Conservation (phyloP, 495 filamentous ascomycete species). For the Daldinia decipiens region DNA sequence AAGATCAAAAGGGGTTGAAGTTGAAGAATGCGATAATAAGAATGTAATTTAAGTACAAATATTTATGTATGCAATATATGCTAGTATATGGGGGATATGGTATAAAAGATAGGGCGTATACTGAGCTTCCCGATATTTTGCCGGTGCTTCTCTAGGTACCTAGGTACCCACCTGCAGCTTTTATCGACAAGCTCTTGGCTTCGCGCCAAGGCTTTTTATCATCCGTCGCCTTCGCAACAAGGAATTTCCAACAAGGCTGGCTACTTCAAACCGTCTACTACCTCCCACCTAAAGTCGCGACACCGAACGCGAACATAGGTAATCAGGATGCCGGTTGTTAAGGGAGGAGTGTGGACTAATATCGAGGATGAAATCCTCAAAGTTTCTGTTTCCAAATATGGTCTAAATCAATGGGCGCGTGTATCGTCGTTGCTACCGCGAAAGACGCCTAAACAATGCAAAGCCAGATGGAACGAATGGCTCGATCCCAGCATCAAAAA, state of each 20-base stretch:
- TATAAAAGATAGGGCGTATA: background rate
- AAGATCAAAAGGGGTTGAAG: background rate
- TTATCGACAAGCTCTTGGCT: constrained; percentile 3
- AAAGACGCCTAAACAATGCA: constrained; percentile 99
- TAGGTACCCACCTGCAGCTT: background rate
- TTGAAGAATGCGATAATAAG: background rate
- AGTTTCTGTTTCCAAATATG: constrained; percentile 94
- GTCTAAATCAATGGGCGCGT: constrained; percentile 98
- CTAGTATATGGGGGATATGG: no score
- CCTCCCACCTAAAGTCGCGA: background rate
- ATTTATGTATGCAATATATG: background rate
- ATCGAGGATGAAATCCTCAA: constrained; percentile 95
- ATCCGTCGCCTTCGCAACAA: constrained; percentile 25
- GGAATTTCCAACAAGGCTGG: constrained; percentile 10
- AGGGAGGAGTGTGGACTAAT: constrained; percentile 93
- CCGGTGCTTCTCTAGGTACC: background rate
- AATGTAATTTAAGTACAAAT: background rate
- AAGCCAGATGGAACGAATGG: constrained; percentile 98
- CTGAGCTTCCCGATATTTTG: background rate
- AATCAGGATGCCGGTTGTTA: constrained; percentile 89
- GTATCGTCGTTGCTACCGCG: constrained; percentile 96
- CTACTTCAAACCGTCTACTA: constrained; percentile 10
- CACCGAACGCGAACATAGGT: constrained; percentile 14
- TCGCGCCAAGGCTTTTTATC: constrained; percentile 14
- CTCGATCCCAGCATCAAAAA: constrained; percentile 97